Evolutionary conservation across 73 alveolate genomes (phyloP), one percentile per base, ranked within the genome.

Genomic region (Diophrys sp.): DNA sequence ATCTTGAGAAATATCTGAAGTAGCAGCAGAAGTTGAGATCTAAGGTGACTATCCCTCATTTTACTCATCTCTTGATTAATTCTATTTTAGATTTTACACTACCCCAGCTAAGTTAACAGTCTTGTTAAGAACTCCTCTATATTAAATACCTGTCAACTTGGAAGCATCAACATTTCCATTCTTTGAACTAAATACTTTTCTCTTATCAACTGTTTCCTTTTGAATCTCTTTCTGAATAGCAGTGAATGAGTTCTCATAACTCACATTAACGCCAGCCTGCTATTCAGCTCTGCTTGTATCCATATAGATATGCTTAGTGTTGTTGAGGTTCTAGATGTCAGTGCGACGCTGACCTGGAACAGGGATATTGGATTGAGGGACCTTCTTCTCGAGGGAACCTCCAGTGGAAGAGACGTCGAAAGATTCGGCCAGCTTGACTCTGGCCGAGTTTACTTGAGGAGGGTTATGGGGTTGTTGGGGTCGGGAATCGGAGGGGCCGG

Each of bases 221-320:
- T 67, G 62, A 33, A 85, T 85, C 55, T 78, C 93, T 66, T 70
- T 79, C 54, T 85, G 80, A 29, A 85, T 85, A 18, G 93, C 93
- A 23, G 80, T 72, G 62, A 85, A 85, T 27, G 88, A 79, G 53
- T 85, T 85, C 53, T 85, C 93, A 73, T 85, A 85, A 27, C 84
- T 62, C 28, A 85, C 89, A 66, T 85, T 85, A 24, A 85, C 33
- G 29, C 93, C 93, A 30, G 88, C 88, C 54, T 79, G 73, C 56
- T 84, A 68, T 53, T 85, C 93, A 23, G 93, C 88, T 34, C 76
- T 23, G 11, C 85, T 70, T 23, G 88, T 85, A 34, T 85, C 93
- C 88, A 85, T 72, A 34, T 70, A 79, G n/a, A 85, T 75, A 1
- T 85, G 76, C 18, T 44, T 44, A 18, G 62, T 44, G 18, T 44